A percentile compares a stretch with the other conserved stretches of the same genome.
Evolutionary conservation across 2,329 filamentous ascomycete species (phyloP).

Genomic region (Clonostachys solani): DNA sequence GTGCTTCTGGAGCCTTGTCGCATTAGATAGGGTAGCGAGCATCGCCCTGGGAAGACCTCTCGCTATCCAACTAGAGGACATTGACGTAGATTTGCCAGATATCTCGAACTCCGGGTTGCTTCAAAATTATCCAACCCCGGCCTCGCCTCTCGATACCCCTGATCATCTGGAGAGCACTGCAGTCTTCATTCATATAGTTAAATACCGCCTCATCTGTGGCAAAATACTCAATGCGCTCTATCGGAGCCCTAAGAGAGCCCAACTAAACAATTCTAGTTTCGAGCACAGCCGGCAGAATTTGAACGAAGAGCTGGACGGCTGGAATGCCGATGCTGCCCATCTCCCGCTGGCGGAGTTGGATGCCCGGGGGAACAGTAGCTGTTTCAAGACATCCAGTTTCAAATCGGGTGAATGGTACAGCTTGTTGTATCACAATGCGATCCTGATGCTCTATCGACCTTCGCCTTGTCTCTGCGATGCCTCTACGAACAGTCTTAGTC

Average conservation of each 20-base stretch:
- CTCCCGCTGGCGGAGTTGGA: constrained; percentile 19
- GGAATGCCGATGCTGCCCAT: constrained; percentile 17
- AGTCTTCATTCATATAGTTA: constrained; percentile 31
- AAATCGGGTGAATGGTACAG: constrained; percentile 34
- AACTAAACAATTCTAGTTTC: too few relatives aligned
- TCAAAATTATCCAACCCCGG: background rate
- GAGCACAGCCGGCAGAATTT: constrained; percentile 13
- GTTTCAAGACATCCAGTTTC: constrained; percentile 23
- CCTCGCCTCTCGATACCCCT: background rate
- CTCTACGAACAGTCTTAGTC: constrained; percentile 11
- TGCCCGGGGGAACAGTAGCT: constrained; percentile 5
- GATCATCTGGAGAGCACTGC: constrained; percentile 9
- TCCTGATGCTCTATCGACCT: constrained; percentile 35
- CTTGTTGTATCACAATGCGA: constrained; percentile 33
- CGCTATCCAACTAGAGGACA: constrained; percentile 32
- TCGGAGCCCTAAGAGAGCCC: constrained; percentile 11
- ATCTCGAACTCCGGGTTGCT: background rate
- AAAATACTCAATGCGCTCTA: constrained; percentile 27
- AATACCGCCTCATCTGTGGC: constrained; percentile 32
- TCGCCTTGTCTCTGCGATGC: constrained; percentile 23
- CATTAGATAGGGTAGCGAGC: constrained; percentile 28
- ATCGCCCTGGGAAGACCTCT: constrained; percentile 31
- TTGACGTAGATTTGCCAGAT: constrained; percentile 28
- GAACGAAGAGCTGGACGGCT: constrained; percentile 20
- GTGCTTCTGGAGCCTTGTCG: constrained; percentile 37